phyloP scores from a whole-genome alignment of 352 stramenopile species.

The Phytophthora pisi region DNA sequence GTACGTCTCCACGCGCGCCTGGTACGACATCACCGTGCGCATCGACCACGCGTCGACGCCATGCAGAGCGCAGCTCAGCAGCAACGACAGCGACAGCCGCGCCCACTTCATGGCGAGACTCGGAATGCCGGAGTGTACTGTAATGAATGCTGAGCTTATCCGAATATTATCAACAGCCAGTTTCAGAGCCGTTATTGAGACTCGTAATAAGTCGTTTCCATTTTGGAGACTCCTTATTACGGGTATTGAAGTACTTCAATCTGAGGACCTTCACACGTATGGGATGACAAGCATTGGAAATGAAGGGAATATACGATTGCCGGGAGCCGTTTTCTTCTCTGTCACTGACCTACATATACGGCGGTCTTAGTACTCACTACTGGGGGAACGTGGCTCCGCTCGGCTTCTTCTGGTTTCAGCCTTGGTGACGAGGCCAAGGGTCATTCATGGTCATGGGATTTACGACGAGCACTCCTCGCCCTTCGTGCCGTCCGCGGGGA shows the following conservation, averaged over 20 bases:
- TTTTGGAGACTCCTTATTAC: background rate
- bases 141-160: slow-evolving; percentile 11
- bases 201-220: background rate
- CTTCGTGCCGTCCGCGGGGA: slow-evolving; percentile 46
- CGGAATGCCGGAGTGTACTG: background rate
- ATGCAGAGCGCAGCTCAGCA: background rate
- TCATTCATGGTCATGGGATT: slow-evolving; percentile 1
- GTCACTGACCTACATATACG: slow-evolving; percentile 37
- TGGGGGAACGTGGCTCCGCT: slow-evolving; percentile 5
- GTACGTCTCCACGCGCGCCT: slow-evolving; percentile 63
- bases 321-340: slow-evolving; percentile 16
- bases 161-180: slow-evolving; percentile 2
- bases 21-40: slow-evolving; percentile 52
- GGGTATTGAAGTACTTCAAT: too few relatives aligned
- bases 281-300: background rate
- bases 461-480: slow-evolving; percentile 38
- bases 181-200: background rate
- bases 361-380: slow-evolving; percentile 31
- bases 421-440: slow-evolving; percentile 6
- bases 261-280: too few relatives aligned
- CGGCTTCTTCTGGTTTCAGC: slow-evolving; percentile 1
- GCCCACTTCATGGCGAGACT: slow-evolving; percentile 4
- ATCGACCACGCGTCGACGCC: slow-evolving; percentile 45
- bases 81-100: background rate
- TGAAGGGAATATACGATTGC: slow-evolving; percentile 24